Percentiles rank a stretch among this genome's conserved stretches.
Conservation (phyloP, 2,329 filamentous ascomycete species). For the Fusarium sambucinum region DNA sequence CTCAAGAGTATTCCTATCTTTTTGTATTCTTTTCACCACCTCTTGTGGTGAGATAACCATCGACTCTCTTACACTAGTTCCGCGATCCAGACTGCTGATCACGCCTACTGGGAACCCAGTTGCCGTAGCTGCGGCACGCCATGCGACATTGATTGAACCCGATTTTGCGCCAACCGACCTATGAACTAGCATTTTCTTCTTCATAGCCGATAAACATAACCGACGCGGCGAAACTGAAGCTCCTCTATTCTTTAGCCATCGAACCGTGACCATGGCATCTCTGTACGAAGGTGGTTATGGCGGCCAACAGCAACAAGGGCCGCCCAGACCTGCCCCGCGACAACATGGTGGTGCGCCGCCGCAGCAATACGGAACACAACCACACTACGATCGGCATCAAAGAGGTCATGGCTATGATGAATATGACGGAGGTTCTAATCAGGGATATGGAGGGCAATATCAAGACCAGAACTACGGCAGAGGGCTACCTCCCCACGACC, state of each 20-base stretch:
- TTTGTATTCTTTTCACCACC: background rate
- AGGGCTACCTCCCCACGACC: constrained; percentile 57
- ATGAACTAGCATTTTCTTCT: constrained; percentile 7
- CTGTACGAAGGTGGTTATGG: constrained; percentile 61
- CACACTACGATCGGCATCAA: constrained; percentile 61
- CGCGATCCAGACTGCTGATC: constrained; percentile 42
- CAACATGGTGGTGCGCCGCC: constrained; percentile 49
- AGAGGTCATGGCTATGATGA: constrained; percentile 61
- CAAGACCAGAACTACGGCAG: constrained; percentile 61
- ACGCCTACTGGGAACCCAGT: constrained; percentile 38
- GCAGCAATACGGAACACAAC: constrained; percentile 54
- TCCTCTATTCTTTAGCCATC: constrained; percentile 7
- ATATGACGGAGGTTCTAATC: constrained; percentile 57
- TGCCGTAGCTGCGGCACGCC: constrained; percentile 42
- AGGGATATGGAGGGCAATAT: constrained; percentile 58
- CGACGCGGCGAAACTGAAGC: constrained; percentile 2
- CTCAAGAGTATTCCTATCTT: constrained; percentile 8
- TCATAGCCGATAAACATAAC: constrained; percentile 6
- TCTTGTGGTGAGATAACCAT: constrained; percentile 19
- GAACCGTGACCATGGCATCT: constrained; percentile 56
- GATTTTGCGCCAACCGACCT: constrained; percentile 33
- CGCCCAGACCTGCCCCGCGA: constrained; percentile 57
- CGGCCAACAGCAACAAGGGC: constrained; percentile 59
- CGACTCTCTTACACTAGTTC: constrained; percentile 31
- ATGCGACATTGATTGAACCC: constrained; percentile 46